Base-by-base conservation (phyloP, 1,284 basidiomycete genomes). In the Ustilago sp. region DNA sequence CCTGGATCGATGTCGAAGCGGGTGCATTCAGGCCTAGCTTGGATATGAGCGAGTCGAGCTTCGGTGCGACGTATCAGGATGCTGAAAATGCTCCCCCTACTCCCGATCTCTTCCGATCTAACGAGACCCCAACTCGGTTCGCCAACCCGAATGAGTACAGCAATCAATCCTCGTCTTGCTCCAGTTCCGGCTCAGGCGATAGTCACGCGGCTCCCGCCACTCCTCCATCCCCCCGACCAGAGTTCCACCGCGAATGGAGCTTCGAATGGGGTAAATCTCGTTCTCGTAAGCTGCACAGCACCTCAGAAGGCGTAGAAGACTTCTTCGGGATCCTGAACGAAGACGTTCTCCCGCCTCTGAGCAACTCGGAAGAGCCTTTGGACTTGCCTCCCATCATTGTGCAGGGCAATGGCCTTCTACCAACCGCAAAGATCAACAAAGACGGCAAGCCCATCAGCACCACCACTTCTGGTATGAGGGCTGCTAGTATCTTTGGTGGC, bases 371-470 rank as follows among this genome's bases (percentile, higher is more conserved):
- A 17, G 68, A 72, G 38, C 59, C 82, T 19, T 60, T 83, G 15
- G 82, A 82, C 31, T 63, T 83, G 63, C 82, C 82, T 7, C 82
- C 82, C 13, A 77, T 83, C 56, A 63, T 71, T 9, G 64, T 81
- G 13, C 48, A 59, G 32, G 31, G 54, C 23, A 77, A 66, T 45
- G 74, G 69, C 7, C 34, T 76, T 3, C 12, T 62, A 47, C 64
- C 74, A 9, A 71, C 61, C 8, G 74, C 68, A 11, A 52, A 55
- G 11, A 59, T 77, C 56, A 70, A 65, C 52, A 67, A 65, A 43
- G 59, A 69, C 13, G 70, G 74, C 34, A 60, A 56, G 38, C 70
- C 70, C 0, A 61, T 76, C n/a, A 34, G 36, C 13, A 13, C 41
- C 3, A 41, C 34, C 15, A 23, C 34, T 1, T 36, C 39, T n/a